A percentile compares a stretch with the other conserved stretches of the same genome.
Conservation (phyloP, 345 rosid genomes). For the Gossypioides kirkii region DNA sequence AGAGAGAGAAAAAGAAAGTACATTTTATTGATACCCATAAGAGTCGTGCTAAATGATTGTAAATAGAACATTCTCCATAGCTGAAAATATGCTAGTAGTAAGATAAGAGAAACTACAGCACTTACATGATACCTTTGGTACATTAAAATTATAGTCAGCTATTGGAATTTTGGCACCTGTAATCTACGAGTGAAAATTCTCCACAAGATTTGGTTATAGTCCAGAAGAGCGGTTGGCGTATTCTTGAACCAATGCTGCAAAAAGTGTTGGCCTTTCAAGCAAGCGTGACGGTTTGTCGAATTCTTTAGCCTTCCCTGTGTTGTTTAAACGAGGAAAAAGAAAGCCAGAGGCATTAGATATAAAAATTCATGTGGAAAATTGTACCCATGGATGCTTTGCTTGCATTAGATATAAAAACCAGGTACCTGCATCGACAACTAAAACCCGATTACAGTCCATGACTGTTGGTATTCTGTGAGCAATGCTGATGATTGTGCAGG, state of each 20-base stretch:
- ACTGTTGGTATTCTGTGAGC: slow-evolving; percentile 97
- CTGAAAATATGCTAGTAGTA: background rate
- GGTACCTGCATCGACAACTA: slow-evolving; percentile 79
- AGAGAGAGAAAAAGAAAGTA: background rate
- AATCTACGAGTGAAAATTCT: background rate
- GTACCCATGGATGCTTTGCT: background rate
- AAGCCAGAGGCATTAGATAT: background rate
- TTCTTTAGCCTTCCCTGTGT: slow-evolving; percentile 71
- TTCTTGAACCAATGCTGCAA: slow-evolving; percentile 86
- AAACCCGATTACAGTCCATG: slow-evolving; percentile 87
- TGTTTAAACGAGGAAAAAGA: slow-evolving; percentile 16
- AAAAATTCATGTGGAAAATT: background rate
- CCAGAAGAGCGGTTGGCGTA: slow-evolving; percentile 87
- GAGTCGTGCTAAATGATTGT: background rate
- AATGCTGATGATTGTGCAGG: slow-evolving; percentile 87
- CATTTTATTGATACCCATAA: background rate
- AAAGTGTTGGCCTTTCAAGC: slow-evolving; percentile 66
- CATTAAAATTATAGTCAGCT: background rate
- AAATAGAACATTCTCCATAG: background rate
- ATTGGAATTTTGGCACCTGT: background rate
- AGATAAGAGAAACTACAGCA: background rate
- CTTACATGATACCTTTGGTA: background rate
- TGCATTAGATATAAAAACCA: background rate
- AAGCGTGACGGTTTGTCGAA: slow-evolving; percentile 66
- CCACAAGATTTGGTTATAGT: slow-evolving; percentile 21